Percentiles rank a stretch among this genome's conserved stretches.
Conservation (phyloP, 495 filamentous ascomycete genomes). For the Lindgomyces ingoldianus region DNA sequence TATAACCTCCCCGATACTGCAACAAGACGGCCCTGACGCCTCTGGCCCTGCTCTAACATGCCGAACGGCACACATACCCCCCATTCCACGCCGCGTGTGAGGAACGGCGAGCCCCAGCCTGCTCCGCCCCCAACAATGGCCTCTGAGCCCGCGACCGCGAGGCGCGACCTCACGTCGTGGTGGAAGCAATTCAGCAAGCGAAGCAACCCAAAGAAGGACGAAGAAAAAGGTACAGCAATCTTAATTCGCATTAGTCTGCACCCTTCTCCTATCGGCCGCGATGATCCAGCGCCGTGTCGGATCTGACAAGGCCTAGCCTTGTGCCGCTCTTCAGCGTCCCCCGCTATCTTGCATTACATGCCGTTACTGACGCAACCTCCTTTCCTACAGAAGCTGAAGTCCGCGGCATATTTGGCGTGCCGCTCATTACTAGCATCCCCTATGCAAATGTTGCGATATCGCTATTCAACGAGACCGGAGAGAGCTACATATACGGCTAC, state of each 20-base stretch:
- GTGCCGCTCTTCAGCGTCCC: conserved; percentile 5
- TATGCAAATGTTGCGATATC: conserved; percentile 99
- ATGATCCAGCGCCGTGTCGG: background rate
- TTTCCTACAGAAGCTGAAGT: conserved; percentile 37
- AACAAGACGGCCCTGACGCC: conserved; percentile 12
- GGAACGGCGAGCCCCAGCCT: conserved; percentile 36
- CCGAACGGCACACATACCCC: conserved; percentile 28
- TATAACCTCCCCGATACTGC: conserved; percentile 2
- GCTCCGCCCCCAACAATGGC: conserved; percentile 28
- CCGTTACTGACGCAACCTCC: conserved; percentile 12
- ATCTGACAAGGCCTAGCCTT: conserved; percentile 24
- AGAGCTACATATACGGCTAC: conserved; percentile 98
- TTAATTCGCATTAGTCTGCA: background rate
- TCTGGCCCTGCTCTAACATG: conserved; percentile 22
- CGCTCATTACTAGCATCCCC: conserved; percentile 88
- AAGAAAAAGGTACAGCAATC: conserved; percentile 63
- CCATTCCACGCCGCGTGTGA: conserved; percentile 25
- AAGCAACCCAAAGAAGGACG: conserved; percentile 66
- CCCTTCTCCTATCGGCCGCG: background rate
- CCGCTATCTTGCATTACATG: conserved; percentile 5
- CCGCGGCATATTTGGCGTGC: conserved; percentile 86
- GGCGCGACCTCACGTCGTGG: conserved; percentile 83
- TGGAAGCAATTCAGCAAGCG: conserved; percentile 82
- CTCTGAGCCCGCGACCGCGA: conserved; percentile 58
- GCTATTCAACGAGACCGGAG: conserved; percentile 82